Evolutionary conservation across 2,329 filamentous ascomycete genomes (phyloP), one percentile per base, ranked within the genome.

Genomic region (Aspergillus udagawae): DNA sequence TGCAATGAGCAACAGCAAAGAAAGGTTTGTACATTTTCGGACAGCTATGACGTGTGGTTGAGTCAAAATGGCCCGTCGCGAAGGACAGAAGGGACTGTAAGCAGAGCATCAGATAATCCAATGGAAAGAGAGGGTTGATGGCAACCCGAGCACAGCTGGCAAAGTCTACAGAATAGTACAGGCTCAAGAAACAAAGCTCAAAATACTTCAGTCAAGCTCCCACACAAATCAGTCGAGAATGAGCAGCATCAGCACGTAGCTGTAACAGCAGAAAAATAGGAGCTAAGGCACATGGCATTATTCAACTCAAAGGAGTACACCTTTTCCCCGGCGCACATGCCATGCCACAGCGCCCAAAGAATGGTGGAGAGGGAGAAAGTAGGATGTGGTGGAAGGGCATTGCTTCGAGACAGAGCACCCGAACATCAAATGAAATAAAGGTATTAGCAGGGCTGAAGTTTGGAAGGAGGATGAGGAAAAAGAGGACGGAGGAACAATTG

Each of bases 381-480:
- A 47, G 44, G 23, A 38, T 14, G 32, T 6, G 32, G 17, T 38
- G 32, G 21, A 47, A 47, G 6, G 21, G 9, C 10, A 17, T 47
- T 47, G 44, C 44, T 50, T 32, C 20, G 17, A 29, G 28, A 32
- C 10, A 41, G 25, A 51, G 20, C 38, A 23, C 32, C 48, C 29
- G 29, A 28, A 29, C 41, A 48, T 48, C 32, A 14, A 12, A 49
- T 29, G 38, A 20, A 20, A 51, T 51, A 29, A 42, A 44, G 14
- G n/a, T 14, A 27, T 7, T 23, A 27, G 44, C 21, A 56, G 38
- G 42, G 25, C 35, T 27, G 47, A 53, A 42, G 49, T 44, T 32
- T 52, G 47, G 55, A 50, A 47, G 51, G 29, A 27, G 47, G 45
- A 42, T 45, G 47, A 49, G 41, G 28, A 45, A 53, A 54, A 38